Evolutionary conservation across 768 basidiomycete species (phyloP).

Genomic region (Hydnomerulius pinastri): DNA sequence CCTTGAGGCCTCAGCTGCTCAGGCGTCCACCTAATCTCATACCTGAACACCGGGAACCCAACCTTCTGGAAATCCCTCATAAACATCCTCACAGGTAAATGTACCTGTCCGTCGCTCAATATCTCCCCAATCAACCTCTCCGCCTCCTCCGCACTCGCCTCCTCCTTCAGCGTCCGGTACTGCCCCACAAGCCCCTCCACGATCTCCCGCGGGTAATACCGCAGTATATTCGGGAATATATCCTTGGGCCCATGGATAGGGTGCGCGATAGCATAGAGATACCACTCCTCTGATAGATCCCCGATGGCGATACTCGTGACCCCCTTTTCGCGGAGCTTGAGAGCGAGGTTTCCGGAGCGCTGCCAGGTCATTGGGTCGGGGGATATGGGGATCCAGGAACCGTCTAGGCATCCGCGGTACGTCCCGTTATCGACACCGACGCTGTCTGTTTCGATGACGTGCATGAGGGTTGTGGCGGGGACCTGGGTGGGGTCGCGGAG

Average conservation of each 20-base stretch:
- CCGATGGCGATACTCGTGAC: slow-evolving; percentile 65
- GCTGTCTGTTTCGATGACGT: slow-evolving; percentile 57
- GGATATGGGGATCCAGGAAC: slow-evolving; percentile 53
- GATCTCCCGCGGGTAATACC: slow-evolving; percentile 59
- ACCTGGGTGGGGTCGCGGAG: slow-evolving; percentile 52
- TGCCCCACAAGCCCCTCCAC: slow-evolving; percentile 45
- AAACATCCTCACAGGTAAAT: slow-evolving; percentile 66
- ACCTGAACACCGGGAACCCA: slow-evolving; percentile 66
- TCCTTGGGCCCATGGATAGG: slow-evolving; percentile 52
- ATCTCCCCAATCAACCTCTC: slow-evolving; percentile 58
- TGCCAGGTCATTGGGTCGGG: slow-evolving; percentile 72
- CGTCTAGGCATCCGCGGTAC: slow-evolving; percentile 67
- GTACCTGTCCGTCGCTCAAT: slow-evolving; percentile 61
- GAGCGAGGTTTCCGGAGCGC: slow-evolving; percentile 58
- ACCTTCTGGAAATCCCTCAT: slow-evolving; percentile 55
- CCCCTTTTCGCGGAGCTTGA: slow-evolving; percentile 54
- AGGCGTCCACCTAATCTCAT: slow-evolving; percentile 70
- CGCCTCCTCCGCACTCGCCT: slow-evolving; percentile 45
- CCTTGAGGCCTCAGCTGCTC: slow-evolving; percentile 58
- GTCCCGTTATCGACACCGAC: slow-evolving; percentile 58
- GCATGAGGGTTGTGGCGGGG: slow-evolving; percentile 51
- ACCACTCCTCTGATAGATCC: slow-evolving; percentile 76
- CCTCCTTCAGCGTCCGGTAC: slow-evolving; percentile 44
- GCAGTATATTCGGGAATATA: slow-evolving; percentile 54
- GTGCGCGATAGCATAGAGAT: slow-evolving; percentile 72